Evolutionary conservation across 2,329 filamentous ascomycete genomes (phyloP).

Genomic region (Cladosporium phlei): DNA sequence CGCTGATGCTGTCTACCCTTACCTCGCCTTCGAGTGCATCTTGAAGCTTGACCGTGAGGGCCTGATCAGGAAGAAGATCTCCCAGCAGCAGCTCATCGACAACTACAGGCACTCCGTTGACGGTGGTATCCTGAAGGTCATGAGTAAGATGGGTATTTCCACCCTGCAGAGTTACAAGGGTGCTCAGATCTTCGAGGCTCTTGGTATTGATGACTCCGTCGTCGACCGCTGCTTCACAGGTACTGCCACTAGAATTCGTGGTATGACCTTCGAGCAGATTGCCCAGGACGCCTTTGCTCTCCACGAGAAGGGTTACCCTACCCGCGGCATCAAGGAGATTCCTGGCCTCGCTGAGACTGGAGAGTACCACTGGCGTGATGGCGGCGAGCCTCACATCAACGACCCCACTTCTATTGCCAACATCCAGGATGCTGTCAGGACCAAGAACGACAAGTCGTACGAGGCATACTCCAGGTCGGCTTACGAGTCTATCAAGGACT

Average conservation of each 20-base stretch:
- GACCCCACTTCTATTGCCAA: conserved; percentile 93
- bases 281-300: conserved; percentile 92
- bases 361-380: conserved; percentile 97
- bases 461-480: conserved; percentile 90
- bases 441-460: conserved; percentile 98
- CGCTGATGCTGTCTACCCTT: conserved; percentile 89
- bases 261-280: conserved; percentile 88
- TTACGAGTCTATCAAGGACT: conserved; percentile 95
- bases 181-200: conserved; percentile 93
- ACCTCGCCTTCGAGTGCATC: conserved; percentile 93
- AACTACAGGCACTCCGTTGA: conserved; percentile 98
- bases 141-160: conserved; percentile 99
- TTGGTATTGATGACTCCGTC: conserved; percentile 86
- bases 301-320: conserved; percentile 88
- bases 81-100: conserved; percentile 74
- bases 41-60: conserved; percentile 93
- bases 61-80: conserved; percentile 83
- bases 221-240: conserved; percentile 93
- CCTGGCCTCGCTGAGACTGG: conserved; percentile 85
- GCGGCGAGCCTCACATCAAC: conserved; percentile 91
- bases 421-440: conserved; percentile 91
- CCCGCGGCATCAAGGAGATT: conserved; percentile 68
- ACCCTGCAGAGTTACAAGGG: conserved; percentile 96
- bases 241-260: conserved; percentile 89
- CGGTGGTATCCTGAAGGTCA: conserved; percentile 94